Evolutionary conservation across 192 early-diverging fungal species (phyloP).

Genomic region (Linnemannia exigua): DNA sequence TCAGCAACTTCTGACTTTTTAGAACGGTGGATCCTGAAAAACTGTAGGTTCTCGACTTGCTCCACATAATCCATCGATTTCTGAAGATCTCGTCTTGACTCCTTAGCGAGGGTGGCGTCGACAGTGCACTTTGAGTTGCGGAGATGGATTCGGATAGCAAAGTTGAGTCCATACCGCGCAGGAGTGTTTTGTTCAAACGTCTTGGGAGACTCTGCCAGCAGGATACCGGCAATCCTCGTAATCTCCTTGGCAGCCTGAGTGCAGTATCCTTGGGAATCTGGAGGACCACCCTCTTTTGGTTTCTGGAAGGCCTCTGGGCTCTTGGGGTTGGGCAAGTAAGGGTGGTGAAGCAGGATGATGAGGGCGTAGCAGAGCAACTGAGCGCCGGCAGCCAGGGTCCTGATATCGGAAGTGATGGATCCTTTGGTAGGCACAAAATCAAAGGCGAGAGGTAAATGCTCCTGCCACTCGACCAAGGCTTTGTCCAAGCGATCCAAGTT

Average conservation of each 20-base stretch:
- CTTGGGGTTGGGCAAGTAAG: slow-evolving; percentile 53
- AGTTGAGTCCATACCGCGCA: slow-evolving; percentile 46
- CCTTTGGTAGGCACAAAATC: slow-evolving; percentile 39
- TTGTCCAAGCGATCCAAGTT: slow-evolving; percentile 42
- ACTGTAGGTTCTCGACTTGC: slow-evolving; percentile 46
- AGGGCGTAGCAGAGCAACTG: slow-evolving; percentile 52
- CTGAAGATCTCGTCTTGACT: slow-evolving; percentile 49
- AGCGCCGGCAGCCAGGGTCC: slow-evolving; percentile 29
- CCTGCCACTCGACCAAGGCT: slow-evolving; percentile 50
- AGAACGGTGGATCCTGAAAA: slow-evolving; percentile 45
- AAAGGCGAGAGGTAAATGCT: slow-evolving; percentile 34
- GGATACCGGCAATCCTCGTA: slow-evolving; percentile 45
- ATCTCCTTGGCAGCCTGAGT: slow-evolving; percentile 56
- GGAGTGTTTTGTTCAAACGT: slow-evolving; percentile 53
- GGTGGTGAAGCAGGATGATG: slow-evolving; percentile 51
- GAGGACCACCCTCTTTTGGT: slow-evolving; percentile 17
- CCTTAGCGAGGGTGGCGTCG: slow-evolving; percentile 30
- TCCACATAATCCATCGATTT: slow-evolving; percentile 54
- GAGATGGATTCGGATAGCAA: slow-evolving; percentile 54
- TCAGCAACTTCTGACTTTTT: slow-evolving; percentile 51
- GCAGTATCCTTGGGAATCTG: slow-evolving; percentile 51
- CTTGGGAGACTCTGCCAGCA: slow-evolving; percentile 38
- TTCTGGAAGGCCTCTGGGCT: slow-evolving; percentile 43
- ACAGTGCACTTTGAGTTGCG: slow-evolving; percentile 45
- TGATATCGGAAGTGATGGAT: slow-evolving; percentile 40